Base-by-base conservation (phyloP, 1,284 basidiomycete species). In the Vanrija pseudolonga region DNA sequence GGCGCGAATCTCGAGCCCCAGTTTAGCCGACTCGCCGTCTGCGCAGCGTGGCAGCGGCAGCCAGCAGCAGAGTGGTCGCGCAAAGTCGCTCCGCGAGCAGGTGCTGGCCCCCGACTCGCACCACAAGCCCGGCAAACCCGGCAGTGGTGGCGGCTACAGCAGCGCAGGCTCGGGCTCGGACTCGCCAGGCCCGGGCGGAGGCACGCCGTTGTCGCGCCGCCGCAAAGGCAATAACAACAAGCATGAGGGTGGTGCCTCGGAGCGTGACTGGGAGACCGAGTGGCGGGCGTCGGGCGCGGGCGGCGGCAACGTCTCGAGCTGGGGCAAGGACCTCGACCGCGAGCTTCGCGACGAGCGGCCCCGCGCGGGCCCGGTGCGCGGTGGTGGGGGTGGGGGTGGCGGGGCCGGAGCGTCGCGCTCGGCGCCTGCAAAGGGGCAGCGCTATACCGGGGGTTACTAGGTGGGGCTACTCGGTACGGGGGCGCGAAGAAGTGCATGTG, bases 371-470 rank as follows among this genome's bases (percentile, higher is more conserved):
- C 43, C 40, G 20, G 26, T 28, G 19, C 26, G 44, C 20, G 50
- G 45, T 22, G n/a, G n/a, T n/a, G n/a, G n/a, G n/a, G n/a, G n/a
- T n/a, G n/a, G n/a, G n/a, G n/a, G n/a, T n/a, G 42, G 37, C 26
- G 26, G 3, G 11, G 28, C 42, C 2, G 45, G 47, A 39, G 36
- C 32, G 51, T 19, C 43, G 46, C 18, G 44, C 20, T n/a, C 26
- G 23, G 14, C 36, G 42, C 22, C 44, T 3, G 49, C 23, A 4
- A 53, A 46, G 20, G 63, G 63, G 24, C 63, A 64, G 51, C 32
- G 57, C 49, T 64, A 64, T 23, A 52, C 50, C 1, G 63, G 63
- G 15, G 63, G 63, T 3, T 64, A 64, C 51, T 64, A 38, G 55
- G 48, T 9, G 11, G 11, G 4, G 9, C 11, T 26, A 18, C 39